Conservation (phyloP, 2,329 filamentous ascomycete species). For the Colletotrichum coccodes region DNA sequence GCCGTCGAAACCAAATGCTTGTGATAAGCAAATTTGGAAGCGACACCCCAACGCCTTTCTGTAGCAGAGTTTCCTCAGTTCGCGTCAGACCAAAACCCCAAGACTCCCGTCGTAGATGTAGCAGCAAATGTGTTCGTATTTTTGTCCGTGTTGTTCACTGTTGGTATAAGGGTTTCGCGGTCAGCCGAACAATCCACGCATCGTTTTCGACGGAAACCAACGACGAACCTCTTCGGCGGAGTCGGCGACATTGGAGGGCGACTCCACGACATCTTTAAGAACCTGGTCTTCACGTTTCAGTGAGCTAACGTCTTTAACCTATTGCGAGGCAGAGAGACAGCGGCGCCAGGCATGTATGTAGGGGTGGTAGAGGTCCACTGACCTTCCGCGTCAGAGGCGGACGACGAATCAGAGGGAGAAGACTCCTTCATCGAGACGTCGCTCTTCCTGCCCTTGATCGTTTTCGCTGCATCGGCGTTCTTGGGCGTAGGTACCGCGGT, state of each 20-base stretch:
- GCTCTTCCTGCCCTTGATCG: conserved; percentile 32
- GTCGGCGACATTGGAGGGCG: conserved; percentile 17
- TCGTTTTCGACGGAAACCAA: conserved; percentile 18
- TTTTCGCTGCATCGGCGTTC: conserved; percentile 37
- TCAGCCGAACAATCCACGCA: conserved; percentile 27
- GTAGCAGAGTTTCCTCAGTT: background rate
- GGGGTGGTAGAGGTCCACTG: background rate
- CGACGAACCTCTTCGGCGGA: conserved; percentile 28
- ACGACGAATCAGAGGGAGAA: conserved; percentile 4
- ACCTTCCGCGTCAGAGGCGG: conserved; percentile 26
- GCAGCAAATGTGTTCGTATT: background rate
- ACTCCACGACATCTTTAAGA: conserved; percentile 4
- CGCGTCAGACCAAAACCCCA: background rate
- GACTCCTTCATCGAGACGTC: conserved; percentile 8
- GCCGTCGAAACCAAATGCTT: conserved; percentile 4
- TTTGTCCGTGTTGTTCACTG: conserved; percentile 18
- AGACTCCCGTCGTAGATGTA: conserved; percentile 6
- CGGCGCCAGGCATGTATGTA: background rate
- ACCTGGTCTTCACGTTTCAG: conserved; percentile 9
- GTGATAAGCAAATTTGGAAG: conserved; percentile 8
- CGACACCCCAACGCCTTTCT: background rate
- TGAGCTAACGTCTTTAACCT: conserved; percentile 10
- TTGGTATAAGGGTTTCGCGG: conserved; percentile 1
- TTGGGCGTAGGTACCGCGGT: conserved; percentile 38
- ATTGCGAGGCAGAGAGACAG: background rate